Percentiles rank a stretch among this genome's conserved stretches.
Conservation (phyloP, 2,329 filamentous ascomycete genomes). For the Aureobasidium sp. region DNA sequence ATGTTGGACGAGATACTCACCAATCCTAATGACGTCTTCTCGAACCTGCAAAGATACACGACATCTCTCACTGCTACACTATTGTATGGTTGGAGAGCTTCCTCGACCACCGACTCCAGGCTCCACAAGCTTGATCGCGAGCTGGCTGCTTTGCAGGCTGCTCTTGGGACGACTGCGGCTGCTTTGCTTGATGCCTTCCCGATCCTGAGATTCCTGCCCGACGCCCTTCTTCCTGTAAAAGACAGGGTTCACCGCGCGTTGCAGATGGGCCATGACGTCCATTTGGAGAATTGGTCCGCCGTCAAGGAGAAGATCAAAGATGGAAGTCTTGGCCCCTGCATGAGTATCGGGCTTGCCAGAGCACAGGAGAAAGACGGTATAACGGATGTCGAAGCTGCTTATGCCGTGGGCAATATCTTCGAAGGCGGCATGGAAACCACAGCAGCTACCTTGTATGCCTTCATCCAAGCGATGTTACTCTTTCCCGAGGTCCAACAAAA, state of each 20-base stretch:
- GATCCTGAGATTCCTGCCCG: conserved; percentile 38
- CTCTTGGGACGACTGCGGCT: conserved; percentile 36
- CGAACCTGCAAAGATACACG: conserved; percentile 43
- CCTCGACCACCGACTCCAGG: conserved; percentile 35
- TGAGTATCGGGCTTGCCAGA: conserved; percentile 20
- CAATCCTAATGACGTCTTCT: conserved; percentile 34
- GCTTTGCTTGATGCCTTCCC: conserved; percentile 43
- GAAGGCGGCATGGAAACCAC: conserved; percentile 39
- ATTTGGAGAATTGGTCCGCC: not conserved
- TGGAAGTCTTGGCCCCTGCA: not conserved
- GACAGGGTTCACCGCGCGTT: conserved; percentile 12
- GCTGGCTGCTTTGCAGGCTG: conserved; percentile 36
- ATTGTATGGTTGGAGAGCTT: conserved; percentile 38
- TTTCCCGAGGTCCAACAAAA: conserved; percentile 19
- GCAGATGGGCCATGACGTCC: not conserved
- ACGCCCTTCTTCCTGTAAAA: conserved; percentile 24
- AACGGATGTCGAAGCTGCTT: conserved; percentile 24
- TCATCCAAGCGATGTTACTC: conserved; percentile 28
- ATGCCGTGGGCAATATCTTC: conserved; percentile 30
- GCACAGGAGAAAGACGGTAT: conserved; percentile 22
- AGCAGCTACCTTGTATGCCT: conserved; percentile 27
- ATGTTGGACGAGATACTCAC: conserved; percentile 46
- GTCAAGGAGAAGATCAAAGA: not conserved
- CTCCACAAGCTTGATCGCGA: conserved; percentile 39
- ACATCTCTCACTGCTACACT: conserved; percentile 45